Conservation (phyloP, 805 yeast genomes). For the Maudiozyma saulgeensis region DNA sequence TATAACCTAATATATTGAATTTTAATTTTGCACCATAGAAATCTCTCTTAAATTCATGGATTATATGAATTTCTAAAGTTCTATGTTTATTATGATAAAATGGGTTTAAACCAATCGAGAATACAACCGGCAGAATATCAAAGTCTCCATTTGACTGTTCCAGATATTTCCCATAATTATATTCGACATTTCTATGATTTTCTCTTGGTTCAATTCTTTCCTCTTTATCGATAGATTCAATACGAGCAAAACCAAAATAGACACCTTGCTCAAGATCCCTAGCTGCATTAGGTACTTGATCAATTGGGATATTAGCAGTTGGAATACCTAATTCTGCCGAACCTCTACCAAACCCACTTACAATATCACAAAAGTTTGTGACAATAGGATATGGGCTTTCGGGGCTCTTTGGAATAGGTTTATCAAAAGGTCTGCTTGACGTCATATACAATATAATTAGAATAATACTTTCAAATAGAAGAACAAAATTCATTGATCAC, state of each 20-base stretch:
- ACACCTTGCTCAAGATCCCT: constrained; percentile 60
- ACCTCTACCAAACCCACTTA: constrained; percentile 92
- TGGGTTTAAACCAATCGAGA: constrained; percentile 95
- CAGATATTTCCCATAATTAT: constrained; percentile 53
- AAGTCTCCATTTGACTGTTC: constrained; percentile 28
- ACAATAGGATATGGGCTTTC: constrained; percentile 41
- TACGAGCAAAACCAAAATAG: constrained; percentile 70
- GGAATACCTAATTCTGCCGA: constrained; percentile 90
- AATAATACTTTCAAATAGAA: constrained; percentile 3
- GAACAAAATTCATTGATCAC: constrained; percentile 1
- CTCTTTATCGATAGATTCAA: constrained; percentile 18
- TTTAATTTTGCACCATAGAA: constrained; percentile 79
- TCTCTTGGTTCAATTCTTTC: constrained; percentile 21
- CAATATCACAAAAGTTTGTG: constrained; percentile 37
- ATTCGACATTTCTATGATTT: constrained; percentile 38
- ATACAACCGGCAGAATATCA: constrained; percentile 70
- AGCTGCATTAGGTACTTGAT: constrained; percentile 34
- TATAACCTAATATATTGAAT: constrained; percentile 72
- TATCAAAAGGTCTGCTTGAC: constrained; percentile 16
- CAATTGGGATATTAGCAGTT: constrained; percentile 79
- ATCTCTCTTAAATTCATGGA: constrained; percentile 55
- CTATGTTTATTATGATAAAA: constrained; percentile 70
- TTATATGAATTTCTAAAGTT: constrained; percentile 79
- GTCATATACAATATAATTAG: constrained; percentile 2
- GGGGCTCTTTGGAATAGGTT: constrained; percentile 35